Base-by-base conservation (phyloP, 352 stramenopile genomes). In the Elongisporangium anandrum region DNA sequence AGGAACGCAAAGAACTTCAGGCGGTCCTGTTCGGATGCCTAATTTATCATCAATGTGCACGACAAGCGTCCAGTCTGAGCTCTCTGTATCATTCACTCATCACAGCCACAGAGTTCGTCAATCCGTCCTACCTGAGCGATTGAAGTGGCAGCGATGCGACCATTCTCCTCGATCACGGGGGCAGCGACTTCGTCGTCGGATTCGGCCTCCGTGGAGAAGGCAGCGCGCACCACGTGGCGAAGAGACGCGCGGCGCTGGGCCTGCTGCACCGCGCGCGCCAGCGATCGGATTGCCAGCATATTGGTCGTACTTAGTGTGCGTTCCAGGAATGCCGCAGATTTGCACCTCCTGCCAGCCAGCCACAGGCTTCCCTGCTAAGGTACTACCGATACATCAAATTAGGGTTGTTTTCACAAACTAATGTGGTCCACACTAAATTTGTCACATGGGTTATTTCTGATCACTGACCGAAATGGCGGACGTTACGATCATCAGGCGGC, bases 1-100 rank as follows among this genome's bases (percentile, higher is more conserved):
- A 75, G 60, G 48, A 95, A 79, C 38, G 72, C 62, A 64, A 94
- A 95, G 61, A 92, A 93, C 74, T 94, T 90, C 63, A 85, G 68
- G 21, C 74, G 67, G 48, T 92, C 79, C 5, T 74, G 75, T 22
- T 73, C 62, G 15, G 79, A 80, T n/a, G 74, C 79, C 83, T 92
- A 52, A 48, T 49, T 15, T 9, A 50, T n/a, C 26, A 38, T 7
- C 26, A 38, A 29, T 38, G 41, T 59, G 39, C 29, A 52, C 8
- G 0, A 58, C 6, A 56, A 3, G 20, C 50, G 51, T 49, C 29
- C 34, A 45, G 21, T 29, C 8, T 20, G 53, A 49, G 15, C 7
- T 19, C 53, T 12, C 53, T 22, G n/a, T 20, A 49, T 50, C 24
- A 38, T 51, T 12, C 23, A 49, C 9, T 12, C 23, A 49, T 5